Conservation (phyloP, 352 stramenopile species). For the Phytophthora chlamydospora region DNA sequence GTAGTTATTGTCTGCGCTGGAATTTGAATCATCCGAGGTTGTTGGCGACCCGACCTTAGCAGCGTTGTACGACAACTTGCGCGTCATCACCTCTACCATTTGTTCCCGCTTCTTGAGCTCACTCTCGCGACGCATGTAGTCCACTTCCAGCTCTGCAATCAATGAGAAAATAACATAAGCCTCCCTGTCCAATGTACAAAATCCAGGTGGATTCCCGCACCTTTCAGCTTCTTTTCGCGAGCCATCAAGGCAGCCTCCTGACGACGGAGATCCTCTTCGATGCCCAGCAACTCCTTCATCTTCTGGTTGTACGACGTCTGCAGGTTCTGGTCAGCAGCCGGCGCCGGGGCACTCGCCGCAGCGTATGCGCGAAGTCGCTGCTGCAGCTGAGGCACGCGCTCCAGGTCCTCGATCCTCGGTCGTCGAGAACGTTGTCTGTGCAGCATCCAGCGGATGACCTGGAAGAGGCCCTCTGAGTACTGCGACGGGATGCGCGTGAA, state of each 20-base stretch:
- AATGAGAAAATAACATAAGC: constrained; percentile 4
- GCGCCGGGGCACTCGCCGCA: constrained; percentile 48
- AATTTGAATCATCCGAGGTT: constrained; percentile 80
- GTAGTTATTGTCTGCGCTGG: constrained; percentile 77
- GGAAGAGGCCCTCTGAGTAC: constrained; percentile 92
- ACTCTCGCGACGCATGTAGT: constrained; percentile 76
- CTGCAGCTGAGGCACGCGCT: constrained; percentile 81
- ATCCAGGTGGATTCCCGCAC: constrained; percentile 17
- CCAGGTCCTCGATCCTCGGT: constrained; percentile 85
- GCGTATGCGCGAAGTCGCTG: constrained; percentile 83
- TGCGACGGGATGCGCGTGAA: constrained; percentile 90
- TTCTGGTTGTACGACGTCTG: constrained; percentile 86
- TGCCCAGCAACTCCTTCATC: constrained; percentile 87
- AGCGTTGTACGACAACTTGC: constrained; percentile 70
- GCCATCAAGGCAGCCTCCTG: constrained; percentile 85
- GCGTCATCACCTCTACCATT: constrained; percentile 85
- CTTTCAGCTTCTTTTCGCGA: constrained; percentile 87
- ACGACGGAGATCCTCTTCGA: constrained; percentile 86
- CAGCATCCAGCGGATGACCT: constrained; percentile 92
- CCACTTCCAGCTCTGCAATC: constrained; percentile 69
- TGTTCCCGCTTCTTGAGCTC: constrained; percentile 88
- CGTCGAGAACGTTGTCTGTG: constrained; percentile 82
- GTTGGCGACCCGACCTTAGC: constrained; percentile 72
- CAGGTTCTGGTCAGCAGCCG: constrained; percentile 65
- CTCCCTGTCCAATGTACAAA: background rate